Evolutionary conservation across 2,329 filamentous ascomycete genomes (phyloP).

Genomic region (Sarocladium oryzae): DNA sequence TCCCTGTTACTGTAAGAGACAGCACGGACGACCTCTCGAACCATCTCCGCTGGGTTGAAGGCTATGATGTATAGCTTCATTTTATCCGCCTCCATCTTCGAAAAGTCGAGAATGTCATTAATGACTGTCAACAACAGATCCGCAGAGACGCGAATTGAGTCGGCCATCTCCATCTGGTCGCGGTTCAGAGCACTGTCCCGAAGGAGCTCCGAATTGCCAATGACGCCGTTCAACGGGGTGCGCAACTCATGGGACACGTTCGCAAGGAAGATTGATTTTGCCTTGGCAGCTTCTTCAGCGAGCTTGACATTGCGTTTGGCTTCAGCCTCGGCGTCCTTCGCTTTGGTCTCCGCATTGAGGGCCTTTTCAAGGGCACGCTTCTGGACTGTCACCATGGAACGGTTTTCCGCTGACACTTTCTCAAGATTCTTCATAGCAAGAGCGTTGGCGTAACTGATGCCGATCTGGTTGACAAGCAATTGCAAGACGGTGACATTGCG

Average conservation of each 20-base stretch:
- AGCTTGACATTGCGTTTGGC: conserved; percentile 74
- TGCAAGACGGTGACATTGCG: conserved; percentile 61
- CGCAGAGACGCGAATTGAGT: conserved; percentile 79
- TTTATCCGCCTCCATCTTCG: conserved; percentile 84
- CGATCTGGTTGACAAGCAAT: conserved; percentile 72
- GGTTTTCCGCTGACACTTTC: conserved; percentile 71
- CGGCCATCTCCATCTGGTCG: conserved; percentile 79
- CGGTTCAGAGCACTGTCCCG: conserved; percentile 67
- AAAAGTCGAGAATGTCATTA: conserved; percentile 94
- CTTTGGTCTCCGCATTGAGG: conserved; percentile 66
- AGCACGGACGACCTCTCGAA: conserved; percentile 59
- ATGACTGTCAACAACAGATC: conserved; percentile 87
- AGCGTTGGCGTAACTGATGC: conserved; percentile 64
- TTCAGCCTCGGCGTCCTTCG: conserved; percentile 68
- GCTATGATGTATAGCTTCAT: conserved; percentile 72
- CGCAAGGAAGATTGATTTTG: conserved; percentile 74
- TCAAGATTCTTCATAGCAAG: conserved; percentile 64
- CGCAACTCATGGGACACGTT: conserved; percentile 77
- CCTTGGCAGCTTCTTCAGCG: conserved; percentile 76
- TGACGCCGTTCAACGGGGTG: conserved; percentile 80
- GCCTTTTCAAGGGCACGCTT: conserved; percentile 68
- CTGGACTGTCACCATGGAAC: conserved; percentile 71
- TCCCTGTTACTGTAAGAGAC: conserved; percentile 61
- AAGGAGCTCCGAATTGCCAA: conserved; percentile 80
- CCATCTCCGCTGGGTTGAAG: conserved; percentile 62